Conservation (phyloP, 331 rosid genomes). For the Pyrus hybrid region DNA sequence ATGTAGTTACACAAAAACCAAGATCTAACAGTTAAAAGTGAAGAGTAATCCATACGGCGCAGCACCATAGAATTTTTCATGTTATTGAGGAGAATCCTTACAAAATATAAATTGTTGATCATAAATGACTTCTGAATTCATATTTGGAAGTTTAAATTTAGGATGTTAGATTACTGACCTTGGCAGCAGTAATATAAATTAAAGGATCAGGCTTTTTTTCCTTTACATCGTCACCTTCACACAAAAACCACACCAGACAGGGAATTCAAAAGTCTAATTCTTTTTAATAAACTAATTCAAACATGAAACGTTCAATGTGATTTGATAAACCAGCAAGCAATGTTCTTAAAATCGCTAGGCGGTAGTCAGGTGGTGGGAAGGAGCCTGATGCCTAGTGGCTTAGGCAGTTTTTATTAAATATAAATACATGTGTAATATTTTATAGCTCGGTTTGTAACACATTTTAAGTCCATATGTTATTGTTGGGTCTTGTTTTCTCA, state of each 20-base stretch:
- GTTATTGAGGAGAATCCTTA: too few relatives aligned
- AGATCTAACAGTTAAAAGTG: too few relatives aligned
- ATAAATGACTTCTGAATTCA: background rate
- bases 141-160: background rate
- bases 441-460: too few relatives aligned
- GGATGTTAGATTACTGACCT: conserved; percentile 31
- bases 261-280: background rate
- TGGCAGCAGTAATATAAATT: conserved; percentile 71
- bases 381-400: too few relatives aligned
- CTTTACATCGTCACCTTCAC: conserved; percentile 90
- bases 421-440: too few relatives aligned
- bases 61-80: too few relatives aligned
- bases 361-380: too few relatives aligned
- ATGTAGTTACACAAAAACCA: background rate
- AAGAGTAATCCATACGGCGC: too few relatives aligned
- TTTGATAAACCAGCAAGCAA: background rate
- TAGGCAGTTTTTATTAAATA: too few relatives aligned
- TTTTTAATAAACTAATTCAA: background rate
- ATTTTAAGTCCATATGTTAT: too few relatives aligned
- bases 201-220: conserved; percentile 94
- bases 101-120: background rate
- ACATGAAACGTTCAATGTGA: background rate
- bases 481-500: too few relatives aligned
- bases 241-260: background rate
- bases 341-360: too few relatives aligned